These are phyloP conservation scores for Suillus tomentosus DNA, from an alignment of 768 basidiomycete species.

Conservation along the genomic window DNA sequence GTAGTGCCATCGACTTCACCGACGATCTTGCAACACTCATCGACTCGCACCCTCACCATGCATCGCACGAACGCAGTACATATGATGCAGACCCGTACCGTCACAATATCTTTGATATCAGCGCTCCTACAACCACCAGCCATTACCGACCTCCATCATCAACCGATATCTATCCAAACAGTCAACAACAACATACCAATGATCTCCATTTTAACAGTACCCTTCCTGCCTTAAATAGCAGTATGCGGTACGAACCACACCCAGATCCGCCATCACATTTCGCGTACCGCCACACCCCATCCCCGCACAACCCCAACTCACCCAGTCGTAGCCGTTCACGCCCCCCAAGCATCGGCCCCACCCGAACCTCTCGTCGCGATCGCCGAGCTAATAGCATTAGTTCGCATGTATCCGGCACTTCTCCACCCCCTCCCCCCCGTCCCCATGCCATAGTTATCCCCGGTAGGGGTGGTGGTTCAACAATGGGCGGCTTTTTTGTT, in stretches of 20 bases:
- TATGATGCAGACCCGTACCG: slow-evolving; percentile 45
- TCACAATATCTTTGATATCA: slow-evolving; percentile 68
- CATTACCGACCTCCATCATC: slow-evolving; percentile 23
- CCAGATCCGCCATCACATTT: slow-evolving; percentile 32
- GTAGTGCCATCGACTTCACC: slow-evolving; percentile 51
- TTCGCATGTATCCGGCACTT: slow-evolving; percentile 53
- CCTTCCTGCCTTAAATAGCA: slow-evolving; percentile 52
- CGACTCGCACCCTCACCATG: slow-evolving; percentile 33
- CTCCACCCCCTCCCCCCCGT: slow-evolving; percentile 42
- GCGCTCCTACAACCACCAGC: slow-evolving; percentile 39
- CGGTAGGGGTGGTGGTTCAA: slow-evolving; percentile 32
- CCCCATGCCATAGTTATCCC: slow-evolving; percentile 78
- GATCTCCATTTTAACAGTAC: slow-evolving; percentile 50
- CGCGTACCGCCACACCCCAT: slow-evolving; percentile 30
- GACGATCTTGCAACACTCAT: slow-evolving; percentile 72
- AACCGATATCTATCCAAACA: slow-evolving; percentile 26
- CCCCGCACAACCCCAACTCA: slow-evolving; percentile 35
- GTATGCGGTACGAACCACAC: slow-evolving; percentile 52
- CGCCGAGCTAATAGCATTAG: slow-evolving; percentile 64
- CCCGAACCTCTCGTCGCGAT: slow-evolving; percentile 51
- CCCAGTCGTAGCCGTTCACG: slow-evolving; percentile 51
- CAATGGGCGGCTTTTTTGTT: slow-evolving; percentile 36
- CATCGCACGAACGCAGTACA: slow-evolving; percentile 46
- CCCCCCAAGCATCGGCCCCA: slow-evolving; percentile 47
- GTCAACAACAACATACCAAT: slow-evolving; percentile 22